Conservation (phyloP, 331 rosid genomes). For the Telfairia occidentalis region DNA sequence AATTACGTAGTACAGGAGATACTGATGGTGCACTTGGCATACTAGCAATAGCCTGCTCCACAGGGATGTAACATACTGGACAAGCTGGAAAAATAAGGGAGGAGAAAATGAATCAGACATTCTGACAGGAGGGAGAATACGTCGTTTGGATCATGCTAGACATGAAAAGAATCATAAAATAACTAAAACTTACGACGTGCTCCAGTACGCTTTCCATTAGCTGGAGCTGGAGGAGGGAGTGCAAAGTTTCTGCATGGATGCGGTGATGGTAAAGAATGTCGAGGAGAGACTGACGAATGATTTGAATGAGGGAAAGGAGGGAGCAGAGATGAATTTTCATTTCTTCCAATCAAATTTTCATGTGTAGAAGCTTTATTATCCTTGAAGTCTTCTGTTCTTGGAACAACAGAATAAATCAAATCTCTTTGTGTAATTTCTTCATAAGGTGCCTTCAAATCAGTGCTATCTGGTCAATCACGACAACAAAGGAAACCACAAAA, state of each 20-base stretch:
- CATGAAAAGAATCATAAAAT: constrained; percentile 9
- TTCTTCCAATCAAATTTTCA: not conserved
- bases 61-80: constrained; percentile 86
- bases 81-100: constrained; percentile 51
- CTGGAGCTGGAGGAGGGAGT: constrained; percentile 84
- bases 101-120: constrained; percentile 17
- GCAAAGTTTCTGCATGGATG: constrained; percentile 58
- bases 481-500: constrained; percentile 16
- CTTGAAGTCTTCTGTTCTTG: constrained; percentile 25
- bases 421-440: constrained; percentile 16
- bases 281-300: constrained; percentile 17
- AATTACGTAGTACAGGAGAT: constrained; percentile 58
- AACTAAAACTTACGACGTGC: constrained; percentile 73
- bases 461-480: constrained; percentile 45
- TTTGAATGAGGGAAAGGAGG: constrained; percentile 15
- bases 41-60: constrained; percentile 68
- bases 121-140: constrained; percentile 1
- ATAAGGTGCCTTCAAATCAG: constrained; percentile 25
- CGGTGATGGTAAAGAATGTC: constrained; percentile 22
- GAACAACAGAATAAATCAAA: constrained; percentile 20
- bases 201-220: constrained; percentile 57
- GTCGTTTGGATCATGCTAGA: not conserved
- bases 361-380: not conserved
- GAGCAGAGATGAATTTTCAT: constrained; percentile 9
- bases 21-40: constrained; percentile 68